Evolutionary conservation across 257 asterid species (phyloP).

Genomic region (Solanum bukasovii): DNA sequence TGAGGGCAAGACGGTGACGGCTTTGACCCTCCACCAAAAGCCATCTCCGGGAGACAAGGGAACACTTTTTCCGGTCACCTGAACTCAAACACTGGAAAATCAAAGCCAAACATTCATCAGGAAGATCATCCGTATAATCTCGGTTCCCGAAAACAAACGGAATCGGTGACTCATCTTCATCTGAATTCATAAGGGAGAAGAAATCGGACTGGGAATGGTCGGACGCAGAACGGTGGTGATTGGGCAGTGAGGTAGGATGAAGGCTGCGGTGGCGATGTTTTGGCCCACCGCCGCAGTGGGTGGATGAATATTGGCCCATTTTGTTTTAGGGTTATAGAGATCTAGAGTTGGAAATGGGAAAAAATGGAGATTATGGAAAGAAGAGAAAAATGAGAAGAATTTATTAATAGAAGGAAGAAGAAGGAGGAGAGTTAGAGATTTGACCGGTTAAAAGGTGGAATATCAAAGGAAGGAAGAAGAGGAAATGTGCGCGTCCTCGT

Average conservation of each 20-base stretch:
- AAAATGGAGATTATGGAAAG: not conserved
- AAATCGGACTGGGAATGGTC: conserved; percentile 1
- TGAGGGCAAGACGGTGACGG: conserved; percentile 60
- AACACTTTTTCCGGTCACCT: conserved; percentile 54
- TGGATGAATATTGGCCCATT: conserved; percentile 27
- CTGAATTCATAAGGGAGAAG: conserved; percentile 11
- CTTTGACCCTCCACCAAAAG: conserved; percentile 61
- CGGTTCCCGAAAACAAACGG: not conserved
- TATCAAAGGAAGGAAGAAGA: not conserved
- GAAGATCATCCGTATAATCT: conserved; percentile 49
- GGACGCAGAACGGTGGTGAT: not conserved
- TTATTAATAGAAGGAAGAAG: not conserved
- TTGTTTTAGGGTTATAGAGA: not conserved
- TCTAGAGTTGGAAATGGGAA: not conserved
- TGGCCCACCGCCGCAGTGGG: conserved; percentile 14
- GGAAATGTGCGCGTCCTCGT: conserved; percentile 7
- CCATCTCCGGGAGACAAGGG: conserved; percentile 71
- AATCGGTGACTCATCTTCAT: conserved; percentile 2
- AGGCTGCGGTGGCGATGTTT: not conserved
- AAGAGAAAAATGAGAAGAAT: not conserved
- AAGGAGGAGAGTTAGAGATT: not conserved
- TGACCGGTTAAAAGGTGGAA: conserved; percentile 12
- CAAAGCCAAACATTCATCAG: conserved; percentile 67
- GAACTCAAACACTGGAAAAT: conserved; percentile 66
- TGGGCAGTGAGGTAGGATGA: conserved; percentile 1